Evolutionary conservation across 1,284 basidiomycete genomes (phyloP).

Genomic region (Microbotryum silenes-acaulis): DNA sequence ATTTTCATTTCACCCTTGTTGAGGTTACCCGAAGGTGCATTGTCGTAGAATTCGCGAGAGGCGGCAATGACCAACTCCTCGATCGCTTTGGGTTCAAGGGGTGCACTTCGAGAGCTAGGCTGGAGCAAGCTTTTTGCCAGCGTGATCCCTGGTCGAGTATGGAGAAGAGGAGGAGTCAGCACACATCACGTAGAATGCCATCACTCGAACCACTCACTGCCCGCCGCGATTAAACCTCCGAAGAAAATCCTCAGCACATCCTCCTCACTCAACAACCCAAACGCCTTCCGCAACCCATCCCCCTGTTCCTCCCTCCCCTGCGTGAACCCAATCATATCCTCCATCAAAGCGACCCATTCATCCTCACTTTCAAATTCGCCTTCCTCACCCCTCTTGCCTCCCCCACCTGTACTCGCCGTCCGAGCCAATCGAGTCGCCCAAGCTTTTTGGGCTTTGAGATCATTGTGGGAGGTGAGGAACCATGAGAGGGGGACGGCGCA

Average conservation of each 20-base stretch:
- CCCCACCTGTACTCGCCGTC: constrained; percentile 48
- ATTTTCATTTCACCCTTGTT: constrained; percentile 88
- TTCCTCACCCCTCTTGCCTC: constrained; percentile 16
- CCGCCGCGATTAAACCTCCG: constrained; percentile 69
- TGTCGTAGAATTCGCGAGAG: constrained; percentile 85
- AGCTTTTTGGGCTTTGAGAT: constrained; percentile 63
- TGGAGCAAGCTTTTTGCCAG: constrained; percentile 62
- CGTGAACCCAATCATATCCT: constrained; percentile 76
- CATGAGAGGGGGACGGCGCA: constrained; percentile 70
- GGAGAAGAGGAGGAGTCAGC: neutral
- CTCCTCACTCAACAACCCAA: constrained; percentile 61
- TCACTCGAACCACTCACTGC: constrained; percentile 57
- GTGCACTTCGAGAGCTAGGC: constrained; percentile 45
- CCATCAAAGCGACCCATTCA: constrained; percentile 75
- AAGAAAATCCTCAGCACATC: constrained; percentile 75
- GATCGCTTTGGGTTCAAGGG: constrained; percentile 50
- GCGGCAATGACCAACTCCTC: constrained; percentile 71
- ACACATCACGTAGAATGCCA: neutral
- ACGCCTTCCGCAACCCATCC: constrained; percentile 51
- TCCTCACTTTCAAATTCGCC: constrained; percentile 53
- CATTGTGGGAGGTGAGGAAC: constrained; percentile 67
- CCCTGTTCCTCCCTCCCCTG: constrained; percentile 52
- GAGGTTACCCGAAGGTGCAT: constrained; percentile 80
- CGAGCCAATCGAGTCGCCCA: constrained; percentile 80
- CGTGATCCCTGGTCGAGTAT: constrained; percentile 56